Evolutionary conservation across 2,329 filamentous ascomycete species (phyloP).

Genomic region (Dryadomyces quercivorus): DNA sequence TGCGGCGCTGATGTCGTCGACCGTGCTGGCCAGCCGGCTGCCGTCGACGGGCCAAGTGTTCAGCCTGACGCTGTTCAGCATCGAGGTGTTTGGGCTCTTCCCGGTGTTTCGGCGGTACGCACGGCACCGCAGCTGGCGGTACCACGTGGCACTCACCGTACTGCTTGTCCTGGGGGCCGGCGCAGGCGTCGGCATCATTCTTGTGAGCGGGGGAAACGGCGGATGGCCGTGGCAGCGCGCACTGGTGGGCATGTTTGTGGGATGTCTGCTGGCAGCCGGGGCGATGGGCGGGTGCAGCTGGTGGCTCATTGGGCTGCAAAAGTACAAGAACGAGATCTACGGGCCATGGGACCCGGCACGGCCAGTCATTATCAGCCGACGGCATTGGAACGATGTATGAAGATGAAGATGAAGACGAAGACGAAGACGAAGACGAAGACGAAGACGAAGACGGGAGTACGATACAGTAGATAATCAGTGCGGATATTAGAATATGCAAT

Average conservation of each 20-base stretch:
- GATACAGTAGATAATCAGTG: neutral
- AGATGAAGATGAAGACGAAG: too few relatives aligned
- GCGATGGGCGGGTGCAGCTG: constrained; percentile 90
- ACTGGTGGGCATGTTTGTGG: constrained; percentile 63
- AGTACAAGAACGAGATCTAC: constrained; percentile 98
- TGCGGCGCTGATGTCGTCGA: constrained; percentile 90
- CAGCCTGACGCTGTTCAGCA: constrained; percentile 86
- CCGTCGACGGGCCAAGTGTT: constrained; percentile 91
- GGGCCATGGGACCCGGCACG: constrained; percentile 95
- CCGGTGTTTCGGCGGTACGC: constrained; percentile 93
- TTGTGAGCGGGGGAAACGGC: constrained; percentile 30
- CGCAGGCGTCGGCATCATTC: constrained; percentile 57
- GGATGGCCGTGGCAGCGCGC: constrained; percentile 40
- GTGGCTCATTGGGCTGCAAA: constrained; percentile 95
- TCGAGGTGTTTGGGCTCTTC: constrained; percentile 93
- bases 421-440: too few relatives aligned
- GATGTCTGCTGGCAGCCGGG: constrained; percentile 59
- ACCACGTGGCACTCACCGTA: constrained; percentile 66
- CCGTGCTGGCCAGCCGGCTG: constrained; percentile 80
- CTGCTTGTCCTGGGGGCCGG: constrained; percentile 69
- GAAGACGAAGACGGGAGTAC: too few relatives aligned
- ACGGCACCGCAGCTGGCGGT: constrained; percentile 66
- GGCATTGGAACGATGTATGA: constrained; percentile 34
- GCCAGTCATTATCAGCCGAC: constrained; percentile 65
- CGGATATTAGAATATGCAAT: neutral